Evolutionary conservation across 2,329 filamentous ascomycete genomes (phyloP).

Genomic region (Diaporthe capsici): DNA sequence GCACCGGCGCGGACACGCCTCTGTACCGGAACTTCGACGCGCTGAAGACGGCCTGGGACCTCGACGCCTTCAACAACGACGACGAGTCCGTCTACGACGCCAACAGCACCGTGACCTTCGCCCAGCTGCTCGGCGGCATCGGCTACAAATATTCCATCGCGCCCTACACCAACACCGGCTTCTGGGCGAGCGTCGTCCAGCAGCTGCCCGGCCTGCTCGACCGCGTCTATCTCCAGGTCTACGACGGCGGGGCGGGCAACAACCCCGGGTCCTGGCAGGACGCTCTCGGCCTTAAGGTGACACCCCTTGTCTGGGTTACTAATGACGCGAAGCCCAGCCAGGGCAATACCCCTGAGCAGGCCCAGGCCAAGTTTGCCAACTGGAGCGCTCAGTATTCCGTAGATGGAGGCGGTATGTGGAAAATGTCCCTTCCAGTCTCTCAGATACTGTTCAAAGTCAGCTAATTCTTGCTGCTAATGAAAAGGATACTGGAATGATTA

Average conservation of each 20-base stretch:
- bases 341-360: conserved; percentile 26
- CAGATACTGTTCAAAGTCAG: no score
- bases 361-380: conserved; percentile 29
- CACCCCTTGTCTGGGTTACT: conserved; percentile 22
- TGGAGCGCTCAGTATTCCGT: conserved; percentile 20
- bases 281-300: conserved; percentile 17
- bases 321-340: conserved; percentile 29
- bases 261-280: conserved; percentile 24
- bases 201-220: conserved; percentile 45
- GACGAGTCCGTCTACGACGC: conserved; percentile 58
- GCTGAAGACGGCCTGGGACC: conserved; percentile 54
- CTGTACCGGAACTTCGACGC: conserved; percentile 55
- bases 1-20: conserved; percentile 49
- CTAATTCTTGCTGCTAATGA: background rate
- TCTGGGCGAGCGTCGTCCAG: conserved; percentile 51
- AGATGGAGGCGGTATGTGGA: conserved; percentile 20
- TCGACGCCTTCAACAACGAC: conserved; percentile 59
- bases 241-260: conserved; percentile 25
- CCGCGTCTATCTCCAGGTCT: conserved; percentile 34
- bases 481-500: conserved; percentile 27
- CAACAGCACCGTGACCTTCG: conserved; percentile 55
- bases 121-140: conserved; percentile 53
- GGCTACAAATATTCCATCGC: conserved; percentile 57
- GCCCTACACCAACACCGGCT: conserved; percentile 55
- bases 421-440: background rate